Conservation (phyloP, 2,329 filamentous ascomycete species). For the Colletotrichum karsti region DNA sequence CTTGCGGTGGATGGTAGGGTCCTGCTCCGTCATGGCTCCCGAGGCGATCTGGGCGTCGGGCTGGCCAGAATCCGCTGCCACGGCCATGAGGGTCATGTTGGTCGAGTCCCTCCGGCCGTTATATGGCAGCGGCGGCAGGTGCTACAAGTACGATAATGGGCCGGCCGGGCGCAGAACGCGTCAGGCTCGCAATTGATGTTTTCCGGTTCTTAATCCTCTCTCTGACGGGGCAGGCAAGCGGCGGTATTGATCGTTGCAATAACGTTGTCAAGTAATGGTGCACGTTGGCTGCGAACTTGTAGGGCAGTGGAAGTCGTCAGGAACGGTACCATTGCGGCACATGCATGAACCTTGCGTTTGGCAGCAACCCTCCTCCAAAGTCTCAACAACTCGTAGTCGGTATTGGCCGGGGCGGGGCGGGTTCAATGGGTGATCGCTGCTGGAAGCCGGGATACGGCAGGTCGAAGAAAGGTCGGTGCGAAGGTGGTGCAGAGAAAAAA, state of each 20-base stretch:
- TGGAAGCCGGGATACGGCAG: conserved; percentile 10
- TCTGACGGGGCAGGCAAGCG: conserved; percentile 5
- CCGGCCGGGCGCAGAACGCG: not conserved
- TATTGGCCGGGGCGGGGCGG: conserved; percentile 17
- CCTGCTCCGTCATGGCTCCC: conserved; percentile 18
- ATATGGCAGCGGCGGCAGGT: conserved; percentile 24
- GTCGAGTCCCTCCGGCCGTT: conserved; percentile 20
- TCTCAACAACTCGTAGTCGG: conserved; percentile 4
- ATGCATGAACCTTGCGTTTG: conserved; percentile 29
- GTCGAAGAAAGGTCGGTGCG: conserved; percentile 26
- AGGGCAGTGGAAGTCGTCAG: conserved; percentile 21
- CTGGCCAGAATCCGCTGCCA: conserved; percentile 30
- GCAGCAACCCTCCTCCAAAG: conserved; percentile 18
- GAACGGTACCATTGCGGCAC: conserved; percentile 29
- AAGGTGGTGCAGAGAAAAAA: conserved; percentile 10
- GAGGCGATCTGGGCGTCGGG: conserved; percentile 12
- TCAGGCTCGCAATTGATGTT: not conserved
- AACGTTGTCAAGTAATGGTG: conserved; percentile 28
- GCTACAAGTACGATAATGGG: not conserved
- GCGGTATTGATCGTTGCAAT: conserved; percentile 29
- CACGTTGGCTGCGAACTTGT: conserved; percentile 10
- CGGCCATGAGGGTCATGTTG: conserved; percentile 30
- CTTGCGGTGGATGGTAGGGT: conserved; percentile 18
- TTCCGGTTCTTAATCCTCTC: not conserved
- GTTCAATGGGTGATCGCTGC: conserved; percentile 17